Base-by-base conservation (phyloP, 1,139 yeast species). In the Hansenula anomala region DNA sequence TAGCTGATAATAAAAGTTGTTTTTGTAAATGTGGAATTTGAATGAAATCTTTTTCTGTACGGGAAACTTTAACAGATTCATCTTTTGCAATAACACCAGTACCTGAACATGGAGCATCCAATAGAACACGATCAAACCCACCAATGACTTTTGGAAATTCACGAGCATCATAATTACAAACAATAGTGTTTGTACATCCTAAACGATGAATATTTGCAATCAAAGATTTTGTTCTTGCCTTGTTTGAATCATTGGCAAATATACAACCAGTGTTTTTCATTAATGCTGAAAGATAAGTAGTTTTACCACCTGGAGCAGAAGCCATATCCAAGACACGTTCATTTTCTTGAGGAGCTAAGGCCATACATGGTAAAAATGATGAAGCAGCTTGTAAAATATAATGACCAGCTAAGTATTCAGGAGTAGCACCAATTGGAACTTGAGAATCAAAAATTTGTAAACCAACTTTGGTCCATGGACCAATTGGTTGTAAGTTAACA, bases 101-200 rank as follows among this genome's bases (percentile, higher is more conserved):
- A 69, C 99, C 99, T 4, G 98, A 89, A 68, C 99, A 94, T 50
- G 99, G 99, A 26, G 99, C 98, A 73, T 94, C 99, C 53, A 94
- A 73, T 46, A 94, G 69, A 35, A 94, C 81, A 65, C 98, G 78
- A 62, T 94, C 98, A 55, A 94, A 94, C 1, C 98, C 98, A 49
- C 98, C 98, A 61, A 94, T 88, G 37, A 92, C 97, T 62, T 89
- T 89, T 34, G 98, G 98, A 60, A 94, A 94, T 61, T 92, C 97
- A 63, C 98, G 80, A 36, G 98, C 99, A 67, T 94, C 99, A 60
- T 92, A 90, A 63, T 92, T 87, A 68, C 97, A 90, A 33, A 92
- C 97, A 60, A 94, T 84, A 30, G 97, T 90, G 67, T 94, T 94
- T 38, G 89, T 85, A 64, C 97, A 92, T 10, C 98, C 98, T 46